A percentile compares a stretch with the other conserved stretches of the same genome.
Evolutionary conservation across 2,329 filamentous ascomycete species (phyloP).

Genomic region (Ceratocystis alfenasii): DNA sequence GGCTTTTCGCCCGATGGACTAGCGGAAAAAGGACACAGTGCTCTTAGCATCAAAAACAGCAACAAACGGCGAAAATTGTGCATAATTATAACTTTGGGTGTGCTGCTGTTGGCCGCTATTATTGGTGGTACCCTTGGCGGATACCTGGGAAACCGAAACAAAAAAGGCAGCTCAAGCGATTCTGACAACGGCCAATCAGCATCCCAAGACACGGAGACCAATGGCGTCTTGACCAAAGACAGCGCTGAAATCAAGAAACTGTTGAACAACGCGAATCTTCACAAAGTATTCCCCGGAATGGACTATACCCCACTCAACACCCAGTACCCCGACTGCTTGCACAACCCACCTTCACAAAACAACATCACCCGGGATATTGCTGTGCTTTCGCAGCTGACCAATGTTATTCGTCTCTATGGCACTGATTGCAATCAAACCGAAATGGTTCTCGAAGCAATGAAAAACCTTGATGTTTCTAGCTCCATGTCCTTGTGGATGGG

Average conservation of each 20-base stretch:
- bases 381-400: slow-evolving; percentile 78
- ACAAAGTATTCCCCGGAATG: slow-evolving; percentile 90
- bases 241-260: slow-evolving; percentile 70
- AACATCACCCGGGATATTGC: slow-evolving; percentile 88
- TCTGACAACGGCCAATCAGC: slow-evolving; percentile 38
- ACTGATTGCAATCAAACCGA: slow-evolving; percentile 97
- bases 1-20: slow-evolving; percentile 28
- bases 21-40: slow-evolving; percentile 32
- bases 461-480: slow-evolving; percentile 56
- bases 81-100: slow-evolving; percentile 49
- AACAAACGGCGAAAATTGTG: slow-evolving; percentile 51
- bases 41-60: neutral
- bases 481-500: slow-evolving; percentile 84
- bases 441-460: slow-evolving; percentile 77
- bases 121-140: slow-evolving; percentile 64
- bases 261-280: slow-evolving; percentile 66
- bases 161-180: slow-evolving; percentile 23
- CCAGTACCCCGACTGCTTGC: slow-evolving; percentile 74
- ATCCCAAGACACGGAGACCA: slow-evolving; percentile 45
- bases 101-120: slow-evolving; percentile 59
- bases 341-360: slow-evolving; percentile 74
- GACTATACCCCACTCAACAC: slow-evolving; percentile 89
- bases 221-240: slow-evolving; percentile 61
- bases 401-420: slow-evolving; percentile 78
- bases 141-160: slow-evolving; percentile 46